A percentile compares a stretch with the other conserved stretches of the same genome.
These are phyloP conservation scores for Epichloe typhina DNA, from an alignment of 2,329 filamentous ascomycete genomes.

Conservation along the genomic window DNA sequence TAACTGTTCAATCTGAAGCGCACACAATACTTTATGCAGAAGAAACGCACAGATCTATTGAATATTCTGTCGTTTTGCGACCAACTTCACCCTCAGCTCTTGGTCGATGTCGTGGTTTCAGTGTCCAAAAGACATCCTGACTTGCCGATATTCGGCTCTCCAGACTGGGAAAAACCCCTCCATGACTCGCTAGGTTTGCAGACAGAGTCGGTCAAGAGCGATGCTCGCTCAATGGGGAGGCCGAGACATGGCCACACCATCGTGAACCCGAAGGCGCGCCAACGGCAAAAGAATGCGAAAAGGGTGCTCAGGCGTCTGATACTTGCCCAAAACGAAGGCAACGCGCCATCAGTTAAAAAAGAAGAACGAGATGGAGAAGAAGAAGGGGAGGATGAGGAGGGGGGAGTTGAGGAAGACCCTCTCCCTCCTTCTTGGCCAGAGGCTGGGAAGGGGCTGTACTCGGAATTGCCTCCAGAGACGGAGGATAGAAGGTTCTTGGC, in stretches of 20 bases:
- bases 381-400: neutral
- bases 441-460: slow-evolving; percentile 27
- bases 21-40: slow-evolving; percentile 24
- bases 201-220: neutral
- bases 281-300: slow-evolving; percentile 19
- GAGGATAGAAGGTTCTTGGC: slow-evolving; percentile 23
- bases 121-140: slow-evolving; percentile 30
- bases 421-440: slow-evolving; percentile 28
- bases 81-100: slow-evolving; percentile 26
- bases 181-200: slow-evolving; percentile 4
- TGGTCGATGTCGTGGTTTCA: slow-evolving; percentile 28
- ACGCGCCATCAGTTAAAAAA: slow-evolving; percentile 16
- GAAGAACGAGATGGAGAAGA: slow-evolving; percentile 10
- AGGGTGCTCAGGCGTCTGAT: slow-evolving; percentile 20
- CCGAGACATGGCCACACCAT: slow-evolving; percentile 19
- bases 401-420: slow-evolving; percentile 11
- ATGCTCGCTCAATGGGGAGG: slow-evolving; percentile 10
- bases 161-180: slow-evolving; percentile 23
- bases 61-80: slow-evolving; percentile 28
- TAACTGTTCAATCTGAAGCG: slow-evolving; percentile 14
- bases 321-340: slow-evolving; percentile 15
- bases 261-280: slow-evolving; percentile 14
- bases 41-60: slow-evolving; percentile 25
- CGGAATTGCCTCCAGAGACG: slow-evolving; percentile 23
- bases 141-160: slow-evolving; percentile 28